Evolutionary conservation across 1,139 yeast genomes (phyloP).

Genomic region (Arxiozyma heterogenica): DNA sequence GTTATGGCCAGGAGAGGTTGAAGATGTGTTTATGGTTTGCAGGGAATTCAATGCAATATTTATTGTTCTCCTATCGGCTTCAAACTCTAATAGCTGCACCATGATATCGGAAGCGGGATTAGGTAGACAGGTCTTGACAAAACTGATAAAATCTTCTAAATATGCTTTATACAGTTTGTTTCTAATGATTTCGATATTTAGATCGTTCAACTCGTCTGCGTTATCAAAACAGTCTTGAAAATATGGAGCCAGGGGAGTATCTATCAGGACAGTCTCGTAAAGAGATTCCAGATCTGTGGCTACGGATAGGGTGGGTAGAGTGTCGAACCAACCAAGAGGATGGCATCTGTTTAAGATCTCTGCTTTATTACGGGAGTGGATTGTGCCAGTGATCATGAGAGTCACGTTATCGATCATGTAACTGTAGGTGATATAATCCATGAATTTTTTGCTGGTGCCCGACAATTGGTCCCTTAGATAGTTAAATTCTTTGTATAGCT

Average conservation of each 20-base stretch:
- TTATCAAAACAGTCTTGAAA: slow-evolving; percentile 75
- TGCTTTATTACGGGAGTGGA: slow-evolving; percentile 83
- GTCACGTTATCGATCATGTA: slow-evolving; percentile 98
- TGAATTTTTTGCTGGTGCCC: slow-evolving; percentile 67
- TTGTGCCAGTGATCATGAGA: slow-evolving; percentile 91
- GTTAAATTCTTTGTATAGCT: slow-evolving; percentile 73
- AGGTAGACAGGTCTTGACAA: slow-evolving; percentile 50
- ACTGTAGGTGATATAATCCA: slow-evolving; percentile 88
- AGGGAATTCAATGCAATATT: slow-evolving; percentile 87
- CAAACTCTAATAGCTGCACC: slow-evolving; percentile 70
- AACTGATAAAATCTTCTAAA: slow-evolving; percentile 73
- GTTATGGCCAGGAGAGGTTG: slow-evolving; percentile 5
- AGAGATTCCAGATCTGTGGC: slow-evolving; percentile 91
- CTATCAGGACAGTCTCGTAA: slow-evolving; percentile 89
- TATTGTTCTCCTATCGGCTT: slow-evolving; percentile 91
- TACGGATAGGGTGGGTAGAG: slow-evolving; percentile 86
- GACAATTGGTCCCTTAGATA: slow-evolving; percentile 78
- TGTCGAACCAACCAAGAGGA: slow-evolving; percentile 97
- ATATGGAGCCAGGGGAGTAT: slow-evolving; percentile 95
- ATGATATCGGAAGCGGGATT: slow-evolving; percentile 77
- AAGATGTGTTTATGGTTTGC: slow-evolving; percentile 24
- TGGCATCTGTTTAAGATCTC: slow-evolving; percentile 87
- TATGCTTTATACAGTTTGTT: slow-evolving; percentile 88
- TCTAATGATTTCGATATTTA: slow-evolving; percentile 89
- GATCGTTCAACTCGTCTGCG: slow-evolving; percentile 91